Conservation (phyloP, 1,139 yeast genomes). For the Candida frijolesensis region DNA sequence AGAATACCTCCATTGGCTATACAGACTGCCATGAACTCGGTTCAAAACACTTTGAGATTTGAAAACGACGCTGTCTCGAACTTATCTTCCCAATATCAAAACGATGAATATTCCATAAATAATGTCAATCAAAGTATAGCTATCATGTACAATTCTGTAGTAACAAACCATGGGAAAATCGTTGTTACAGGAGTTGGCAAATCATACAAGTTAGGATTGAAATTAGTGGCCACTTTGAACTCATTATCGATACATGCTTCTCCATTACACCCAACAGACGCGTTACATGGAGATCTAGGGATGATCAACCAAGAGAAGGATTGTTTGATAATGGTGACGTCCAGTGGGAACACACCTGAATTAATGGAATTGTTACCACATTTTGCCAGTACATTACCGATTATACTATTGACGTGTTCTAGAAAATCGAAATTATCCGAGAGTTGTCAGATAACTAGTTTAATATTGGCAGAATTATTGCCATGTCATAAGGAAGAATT, state of each 20-base stretch:
- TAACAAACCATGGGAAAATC: conserved; percentile 60
- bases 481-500: conserved; percentile 56
- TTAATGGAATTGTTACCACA: conserved; percentile 62
- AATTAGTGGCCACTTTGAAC: conserved; percentile 79
- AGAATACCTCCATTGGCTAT: neutral
- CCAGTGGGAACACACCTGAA: conserved; percentile 87
- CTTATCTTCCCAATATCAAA: conserved; percentile 32
- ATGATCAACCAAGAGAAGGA: conserved; percentile 60
- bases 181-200: conserved; percentile 85
- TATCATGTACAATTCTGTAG: conserved; percentile 51
- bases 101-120: conserved; percentile 45
- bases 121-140: conserved; percentile 54
- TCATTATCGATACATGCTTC: conserved; percentile 74
- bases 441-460: conserved; percentile 47
- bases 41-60: conserved; percentile 29
- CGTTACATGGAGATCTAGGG: conserved; percentile 90
- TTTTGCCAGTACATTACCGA: conserved; percentile 53
- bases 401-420: conserved; percentile 66
- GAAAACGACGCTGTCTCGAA: conserved; percentile 39
- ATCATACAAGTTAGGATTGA: conserved; percentile 75
- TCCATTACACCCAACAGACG: conserved; percentile 79
- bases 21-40: conserved; percentile 27
- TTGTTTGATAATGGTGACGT: conserved; percentile 67
- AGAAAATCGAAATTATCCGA: conserved; percentile 48
- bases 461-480: conserved; percentile 68